These are phyloP conservation scores for Gryganskiella cystojenkinii DNA, from an alignment of 192 early-diverging fungal genomes.

Conservation along the genomic window DNA sequence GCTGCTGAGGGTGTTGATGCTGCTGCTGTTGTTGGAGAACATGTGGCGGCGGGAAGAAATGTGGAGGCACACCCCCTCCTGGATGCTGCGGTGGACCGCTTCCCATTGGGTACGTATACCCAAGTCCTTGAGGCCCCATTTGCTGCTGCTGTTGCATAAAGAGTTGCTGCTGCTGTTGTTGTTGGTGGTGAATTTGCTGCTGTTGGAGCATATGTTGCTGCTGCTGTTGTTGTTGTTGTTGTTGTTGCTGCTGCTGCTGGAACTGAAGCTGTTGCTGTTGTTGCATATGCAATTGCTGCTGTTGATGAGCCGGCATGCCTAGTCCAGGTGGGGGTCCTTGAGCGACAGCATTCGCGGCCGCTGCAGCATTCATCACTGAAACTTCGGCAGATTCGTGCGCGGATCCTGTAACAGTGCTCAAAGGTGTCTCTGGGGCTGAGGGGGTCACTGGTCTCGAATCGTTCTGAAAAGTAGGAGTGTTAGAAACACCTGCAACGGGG, in stretches of 20 bases:
- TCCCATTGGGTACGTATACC: too few relatives aligned
- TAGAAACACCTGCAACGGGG: neutral
- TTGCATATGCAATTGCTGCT: slow-evolving; percentile 13
- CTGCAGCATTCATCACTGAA: neutral
- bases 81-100: too few relatives aligned
- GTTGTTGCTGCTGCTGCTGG: slow-evolving; percentile 11
- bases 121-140: neutral
- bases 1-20: slow-evolving; percentile 5
- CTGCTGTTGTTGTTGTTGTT: slow-evolving; percentile 13
- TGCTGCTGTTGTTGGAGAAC: neutral
- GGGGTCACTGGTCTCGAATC: slow-evolving; percentile 28
- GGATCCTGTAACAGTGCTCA: neutral
- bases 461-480: slow-evolving; percentile 19
- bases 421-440: neutral
- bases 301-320: neutral
- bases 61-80: too few relatives aligned
- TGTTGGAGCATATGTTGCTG: slow-evolving; percentile 7
- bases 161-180: slow-evolving; percentile 13
- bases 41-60: too few relatives aligned
- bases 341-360: neutral
- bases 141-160: slow-evolving; percentile 27
- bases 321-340: neutral
- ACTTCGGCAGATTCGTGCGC: neutral
- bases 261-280: slow-evolving; percentile 10
- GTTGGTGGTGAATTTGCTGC: slow-evolving; percentile 11